Percentiles rank a stretch among this genome's conserved stretches.
phyloP scores from a whole-genome alignment of 2,329 filamentous ascomycete genomes.

The Penicillium fuscoglaucum region DNA sequence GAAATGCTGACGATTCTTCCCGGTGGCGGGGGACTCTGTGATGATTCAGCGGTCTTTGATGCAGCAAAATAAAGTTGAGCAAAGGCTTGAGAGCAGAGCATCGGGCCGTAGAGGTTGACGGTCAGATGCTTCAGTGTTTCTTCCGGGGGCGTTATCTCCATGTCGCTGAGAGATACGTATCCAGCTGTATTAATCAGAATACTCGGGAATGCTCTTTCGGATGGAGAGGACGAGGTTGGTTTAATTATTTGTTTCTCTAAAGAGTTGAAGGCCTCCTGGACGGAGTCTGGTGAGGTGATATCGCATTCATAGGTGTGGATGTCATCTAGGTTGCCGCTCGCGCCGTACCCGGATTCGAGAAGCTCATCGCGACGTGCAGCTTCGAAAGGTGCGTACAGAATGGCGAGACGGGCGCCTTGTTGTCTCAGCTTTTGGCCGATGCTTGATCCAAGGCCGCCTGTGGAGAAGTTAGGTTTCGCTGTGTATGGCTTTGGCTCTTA shows the following conservation, averaged over 20 bases:
- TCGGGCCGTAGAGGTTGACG: constrained; percentile 48
- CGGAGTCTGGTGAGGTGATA: constrained; percentile 49
- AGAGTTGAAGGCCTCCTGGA: constrained; percentile 45
- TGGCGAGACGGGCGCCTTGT: constrained; percentile 46
- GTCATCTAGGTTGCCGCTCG: constrained; percentile 18
- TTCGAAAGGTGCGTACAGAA: constrained; percentile 52
- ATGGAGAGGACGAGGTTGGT: constrained; percentile 6
- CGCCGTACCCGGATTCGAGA: constrained; percentile 40
- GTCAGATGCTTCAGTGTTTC: constrained; percentile 48
- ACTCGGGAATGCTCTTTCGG: constrained; percentile 36
- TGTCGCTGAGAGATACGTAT: constrained; percentile 48
- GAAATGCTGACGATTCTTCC: constrained; percentile 51
- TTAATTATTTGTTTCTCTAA: constrained; percentile 32
- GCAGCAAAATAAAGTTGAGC: constrained; percentile 43
- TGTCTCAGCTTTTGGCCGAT: constrained; percentile 45
- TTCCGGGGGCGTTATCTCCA: constrained; percentile 46
- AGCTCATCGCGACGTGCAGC: constrained; percentile 38
- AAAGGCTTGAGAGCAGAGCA: constrained; percentile 50
- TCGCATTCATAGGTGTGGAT: constrained; percentile 48
- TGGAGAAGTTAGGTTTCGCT: constrained; percentile 13
- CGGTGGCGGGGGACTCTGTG: constrained; percentile 28
- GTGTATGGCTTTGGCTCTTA: background rate
- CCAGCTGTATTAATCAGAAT: constrained; percentile 48
- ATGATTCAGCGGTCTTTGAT: constrained; percentile 19
- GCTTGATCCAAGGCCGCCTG: constrained; percentile 46